Evolutionary conservation across 768 basidiomycete species (phyloP), one percentile per base, ranked within the genome.

Genomic region (Crucibulum laeve): DNA sequence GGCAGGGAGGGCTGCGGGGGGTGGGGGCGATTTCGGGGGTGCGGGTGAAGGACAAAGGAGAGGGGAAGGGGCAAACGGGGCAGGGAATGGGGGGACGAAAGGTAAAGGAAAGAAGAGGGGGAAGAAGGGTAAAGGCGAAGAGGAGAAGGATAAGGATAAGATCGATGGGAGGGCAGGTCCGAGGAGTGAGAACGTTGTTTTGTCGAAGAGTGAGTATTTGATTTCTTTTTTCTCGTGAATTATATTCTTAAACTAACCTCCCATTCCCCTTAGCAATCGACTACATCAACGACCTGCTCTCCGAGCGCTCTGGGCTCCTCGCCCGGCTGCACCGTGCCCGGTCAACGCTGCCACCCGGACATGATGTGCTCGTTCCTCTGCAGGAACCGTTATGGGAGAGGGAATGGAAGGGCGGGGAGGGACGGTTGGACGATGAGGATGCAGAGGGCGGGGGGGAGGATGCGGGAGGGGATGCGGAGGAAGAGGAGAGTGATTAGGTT

Each of bases 81-180:
- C n/a, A n/a, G 45, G 59, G 39, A 35, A 53, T 30, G 50, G 53
- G 50, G 39, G 43, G 38, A 43, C 40, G 17, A 63, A 63, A 52
- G 53, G 51, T 14, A 49, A 52, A 40, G 63, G 66, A 25, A 55
- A 63, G 45, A 67, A 71, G 51, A 79, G 80, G 45, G 67, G 47
- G 54, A 53, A 49, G 54, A 71, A 59, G 49, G 57, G 51, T 7
- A 8, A 22, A 10, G 28, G 18, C 7, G 35, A 17, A 4, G 69
- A 65, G 15, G 74, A 67, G 34, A 73, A 71, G 14, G 80, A 76
- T 4, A 76, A 70, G 3, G 82, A 87, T 53, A 81, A 79, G 63
- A 52, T 77, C 4, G 92, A 94, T 53, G 91, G 92, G 8, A 70
- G 93, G 21, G 87, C 89, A 0, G 93, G 92, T 1, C 91, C 93